Evolutionary conservation across 2,329 filamentous ascomycete genomes (phyloP), one percentile per base, ranked within the genome.

Genomic region (Myriosclerotinia curreyana): DNA sequence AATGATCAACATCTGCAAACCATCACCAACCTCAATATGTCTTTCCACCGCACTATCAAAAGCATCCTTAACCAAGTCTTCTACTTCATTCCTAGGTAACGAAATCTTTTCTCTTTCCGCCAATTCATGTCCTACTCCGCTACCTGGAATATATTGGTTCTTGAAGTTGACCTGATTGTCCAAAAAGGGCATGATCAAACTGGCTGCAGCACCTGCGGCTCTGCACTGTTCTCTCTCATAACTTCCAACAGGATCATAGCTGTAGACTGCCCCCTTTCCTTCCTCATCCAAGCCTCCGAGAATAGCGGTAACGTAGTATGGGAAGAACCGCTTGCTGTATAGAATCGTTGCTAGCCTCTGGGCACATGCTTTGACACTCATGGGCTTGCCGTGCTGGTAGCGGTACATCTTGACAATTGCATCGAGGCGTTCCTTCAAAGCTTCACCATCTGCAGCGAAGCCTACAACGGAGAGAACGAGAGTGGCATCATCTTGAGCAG

Each of bases 131-230:
- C 94, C 94, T 66, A 85, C 84, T 64, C 92, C 92, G 72, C 90
- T 94, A 54, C 89, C 91, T 14, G 94, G 92, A 64, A 95, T 83
- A 76, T 96, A 96, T 81, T 97, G 94, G 77, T 99, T 99, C 85
- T 97, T 99, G 83, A 94, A 94, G 81, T 98, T 98, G 81, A 99
- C 95, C 80, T 99, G 96, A 78, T 99, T 99, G 78, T 99, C 95
- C 74, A 99, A 80, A 83, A 99, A 99, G 1, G 95, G 95, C 91
- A 97, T 99, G 79, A 99, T 99, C 77, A 99, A 80, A 74, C 91
- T 95, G 62, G 92, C 89, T 25, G 93, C 93, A 17, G 95, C 93
- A 72, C 95, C 95, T 50, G 91, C 95, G 44, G 95, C 93, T 69
- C 94, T 87, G 80, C 93, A 97, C 80, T 96, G 91, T 80, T 99